phyloP scores from a whole-genome alignment of 495 filamentous ascomycete genomes.

The Aspergillus mulundensis region DNA sequence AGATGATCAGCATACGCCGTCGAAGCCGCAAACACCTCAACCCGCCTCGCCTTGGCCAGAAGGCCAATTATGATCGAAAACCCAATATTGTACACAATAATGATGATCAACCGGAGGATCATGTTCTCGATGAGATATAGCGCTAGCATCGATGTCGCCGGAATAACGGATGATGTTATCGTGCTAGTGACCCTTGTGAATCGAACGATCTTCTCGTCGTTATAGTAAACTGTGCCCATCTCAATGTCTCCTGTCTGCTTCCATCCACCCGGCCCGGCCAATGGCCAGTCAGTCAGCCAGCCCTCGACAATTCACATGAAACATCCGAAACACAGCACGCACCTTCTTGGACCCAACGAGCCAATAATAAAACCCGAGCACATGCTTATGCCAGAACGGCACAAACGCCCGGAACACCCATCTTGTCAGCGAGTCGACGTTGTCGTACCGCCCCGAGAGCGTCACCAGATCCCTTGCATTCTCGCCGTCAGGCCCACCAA shows the following conservation, averaged over 20 bases:
- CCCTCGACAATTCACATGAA: neutral
- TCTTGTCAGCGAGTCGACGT: slow-evolving; percentile 3
- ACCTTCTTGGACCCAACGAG: neutral
- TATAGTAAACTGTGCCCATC: slow-evolving; percentile 1
- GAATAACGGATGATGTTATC: neutral
- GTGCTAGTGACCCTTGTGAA: neutral
- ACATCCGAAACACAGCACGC: too few relatives aligned
- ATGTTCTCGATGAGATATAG: slow-evolving; percentile 4
- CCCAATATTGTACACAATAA: slow-evolving; percentile 4
- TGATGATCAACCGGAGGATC: slow-evolving; percentile 2
- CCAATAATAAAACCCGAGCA: neutral
- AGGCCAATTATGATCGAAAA: slow-evolving; percentile 10
- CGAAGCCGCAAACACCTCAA: slow-evolving; percentile 9
- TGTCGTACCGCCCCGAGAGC: slow-evolving; percentile 1
- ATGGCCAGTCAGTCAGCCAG: neutral
- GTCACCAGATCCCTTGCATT: neutral
- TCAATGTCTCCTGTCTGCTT: neutral
- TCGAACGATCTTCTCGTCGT: slow-evolving; percentile 6
- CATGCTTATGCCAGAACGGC: neutral
- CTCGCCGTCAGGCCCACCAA: neutral
- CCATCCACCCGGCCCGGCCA: too few relatives aligned
- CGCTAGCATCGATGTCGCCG: slow-evolving; percentile 4
- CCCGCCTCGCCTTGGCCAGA: slow-evolving; percentile 6
- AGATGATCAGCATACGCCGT: slow-evolving; percentile 2
- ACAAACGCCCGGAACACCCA: neutral